Evolutionary conservation across 768 basidiomycete genomes (phyloP), one percentile per base, ranked within the genome.

Genomic region (Amanita rubescens): DNA sequence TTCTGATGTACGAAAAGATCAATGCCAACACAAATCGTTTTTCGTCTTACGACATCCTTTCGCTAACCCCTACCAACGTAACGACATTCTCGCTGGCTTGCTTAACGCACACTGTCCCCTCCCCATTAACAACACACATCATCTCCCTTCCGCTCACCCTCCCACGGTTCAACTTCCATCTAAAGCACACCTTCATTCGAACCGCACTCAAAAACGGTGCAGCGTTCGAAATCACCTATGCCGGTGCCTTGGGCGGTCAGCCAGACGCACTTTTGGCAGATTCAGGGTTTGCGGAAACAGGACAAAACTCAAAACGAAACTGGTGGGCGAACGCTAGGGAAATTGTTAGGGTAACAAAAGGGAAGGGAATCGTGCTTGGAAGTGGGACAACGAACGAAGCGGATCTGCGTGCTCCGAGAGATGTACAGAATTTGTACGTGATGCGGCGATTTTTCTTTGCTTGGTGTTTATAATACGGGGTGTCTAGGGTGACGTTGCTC

Each of bases 261-360:
- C 73, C 75, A 17, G 81, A 83, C 43, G 54, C 73, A 0, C 59
- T 70, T 17, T 65, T 80, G 10, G 59, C 68, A 3, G 68, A 72
- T 14, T 73, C 77, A 11, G 76, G 77, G 5, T 78, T 69, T 2
- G 78, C 73, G 14, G 81, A 83, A 53, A 75, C 71, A 27, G 82
- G 80, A 0, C 61, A 73, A 2, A 67, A 65, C 8, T 78, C 80
- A 3, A 88, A 87, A 68, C 70, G 87, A 37, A 89, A 91, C 58
- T 90, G 90, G 90, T 89, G 91, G 91, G 81, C 86, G 0, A 75
- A 80, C 0, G 80, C 88, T 10, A 72, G 84, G 32, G 91, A 94
- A 66, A 71, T 94, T 2, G 75, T 81, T 15, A 76, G 91, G 1
- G 89, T 90, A 1, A 85, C 89, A 2, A 89, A 89, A 58, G 90